Conservation (phyloP, 495 filamentous ascomycete genomes). For the Podospora sp. region DNA sequence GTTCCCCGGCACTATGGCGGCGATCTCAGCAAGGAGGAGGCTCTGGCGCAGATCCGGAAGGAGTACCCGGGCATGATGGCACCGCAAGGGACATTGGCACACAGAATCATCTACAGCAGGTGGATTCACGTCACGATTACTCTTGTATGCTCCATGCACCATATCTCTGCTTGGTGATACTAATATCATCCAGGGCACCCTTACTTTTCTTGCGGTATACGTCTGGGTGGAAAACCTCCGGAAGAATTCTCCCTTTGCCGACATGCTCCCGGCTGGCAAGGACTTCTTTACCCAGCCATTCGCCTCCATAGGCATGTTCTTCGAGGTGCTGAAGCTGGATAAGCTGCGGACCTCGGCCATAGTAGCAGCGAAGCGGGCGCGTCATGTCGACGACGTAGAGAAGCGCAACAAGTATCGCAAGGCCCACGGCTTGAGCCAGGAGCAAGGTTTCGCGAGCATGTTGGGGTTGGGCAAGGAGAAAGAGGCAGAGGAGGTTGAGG, state of each 20-base stretch:
- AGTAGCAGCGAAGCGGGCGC: constrained; percentile 65
- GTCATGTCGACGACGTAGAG: constrained; percentile 72
- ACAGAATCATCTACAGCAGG: constrained; percentile 72
- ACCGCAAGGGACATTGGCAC: constrained; percentile 69
- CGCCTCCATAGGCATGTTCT: constrained; percentile 54
- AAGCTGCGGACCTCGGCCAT: constrained; percentile 62
- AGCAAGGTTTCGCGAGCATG: constrained; percentile 38
- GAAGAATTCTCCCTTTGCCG: constrained; percentile 66
- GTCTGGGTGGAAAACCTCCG: constrained; percentile 73
- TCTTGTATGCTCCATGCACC: constrained; percentile 57
- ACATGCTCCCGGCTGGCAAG: constrained; percentile 67
- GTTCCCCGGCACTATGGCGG: constrained; percentile 68
- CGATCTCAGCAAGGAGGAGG: constrained; percentile 58
- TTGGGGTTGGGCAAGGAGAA: constrained; percentile 25
- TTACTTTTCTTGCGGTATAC: constrained; percentile 66
- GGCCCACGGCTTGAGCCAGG: constrained; percentile 76
- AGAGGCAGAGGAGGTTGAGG: constrained; percentile 14
- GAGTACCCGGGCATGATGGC: constrained; percentile 84
- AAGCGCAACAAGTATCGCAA: constrained; percentile 78
- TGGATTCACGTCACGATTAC: constrained; percentile 78
- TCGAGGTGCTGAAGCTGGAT: constrained; percentile 72
- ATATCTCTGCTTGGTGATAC: neutral
- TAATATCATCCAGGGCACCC: constrained; percentile 56
- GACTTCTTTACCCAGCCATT: constrained; percentile 66
- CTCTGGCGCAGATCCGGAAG: constrained; percentile 60